Evolutionary conservation across 1,284 basidiomycete genomes (phyloP).

Genomic region (Ustanciosporium gigantosporum): DNA sequence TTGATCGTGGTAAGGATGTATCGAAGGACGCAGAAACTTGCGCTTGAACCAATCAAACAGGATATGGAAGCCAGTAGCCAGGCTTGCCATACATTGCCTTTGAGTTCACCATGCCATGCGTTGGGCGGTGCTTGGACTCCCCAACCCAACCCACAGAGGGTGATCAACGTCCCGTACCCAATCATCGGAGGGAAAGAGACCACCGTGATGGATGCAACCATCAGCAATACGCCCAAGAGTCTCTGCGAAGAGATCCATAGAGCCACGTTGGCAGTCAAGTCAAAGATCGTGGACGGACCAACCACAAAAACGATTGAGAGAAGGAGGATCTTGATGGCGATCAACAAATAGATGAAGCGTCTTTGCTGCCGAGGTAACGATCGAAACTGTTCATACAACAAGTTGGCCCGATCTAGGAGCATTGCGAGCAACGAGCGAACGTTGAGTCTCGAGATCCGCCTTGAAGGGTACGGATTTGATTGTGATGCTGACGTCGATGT

Average conservation of each 20-base stretch:
- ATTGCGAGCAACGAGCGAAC: conserved; percentile 8
- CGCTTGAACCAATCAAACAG: conserved; percentile 41
- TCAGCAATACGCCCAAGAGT: conserved; percentile 21
- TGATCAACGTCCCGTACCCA: conserved; percentile 53
- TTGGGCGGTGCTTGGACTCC: conserved; percentile 21
- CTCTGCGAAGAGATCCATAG: conserved; percentile 32
- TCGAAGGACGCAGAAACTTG: conserved; percentile 39
- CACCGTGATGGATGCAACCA: conserved; percentile 24
- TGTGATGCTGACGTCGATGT: too few species aligned
- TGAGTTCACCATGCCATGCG: conserved; percentile 3
- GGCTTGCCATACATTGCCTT: conserved; percentile 24
- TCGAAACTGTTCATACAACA: conserved; percentile 5
- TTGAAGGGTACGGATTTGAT: too few species aligned
- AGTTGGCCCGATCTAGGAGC: too few species aligned
- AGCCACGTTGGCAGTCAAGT: conserved; percentile 31
- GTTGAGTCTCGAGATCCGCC: too few species aligned
- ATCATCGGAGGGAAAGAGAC: conserved; percentile 52
- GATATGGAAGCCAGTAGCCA: conserved; percentile 48
- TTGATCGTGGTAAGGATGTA: too few species aligned
- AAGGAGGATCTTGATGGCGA: conserved; percentile 13
- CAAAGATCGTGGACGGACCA: conserved; percentile 32
- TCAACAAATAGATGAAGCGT: conserved; percentile 16
- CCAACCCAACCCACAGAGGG: conserved; percentile 52
- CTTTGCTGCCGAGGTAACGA: conserved; percentile 17
- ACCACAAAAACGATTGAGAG: conserved; percentile 13